Percentiles rank a stretch among this genome's conserved stretches.
Evolutionary conservation across 495 filamentous ascomycete species (phyloP).

Genomic region (Arthonia radiata): DNA sequence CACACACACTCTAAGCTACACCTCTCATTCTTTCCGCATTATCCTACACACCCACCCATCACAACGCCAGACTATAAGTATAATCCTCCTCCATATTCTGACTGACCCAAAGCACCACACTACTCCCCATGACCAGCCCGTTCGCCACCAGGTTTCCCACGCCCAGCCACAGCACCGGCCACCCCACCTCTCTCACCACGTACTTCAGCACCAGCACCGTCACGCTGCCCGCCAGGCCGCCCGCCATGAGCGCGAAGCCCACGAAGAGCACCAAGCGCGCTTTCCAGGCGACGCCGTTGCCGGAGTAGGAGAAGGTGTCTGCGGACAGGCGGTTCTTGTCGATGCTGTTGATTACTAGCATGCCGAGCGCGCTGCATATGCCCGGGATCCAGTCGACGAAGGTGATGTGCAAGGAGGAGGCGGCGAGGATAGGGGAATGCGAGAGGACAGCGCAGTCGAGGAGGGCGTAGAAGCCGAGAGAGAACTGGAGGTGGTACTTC

Average conservation of each 20-base stretch:
- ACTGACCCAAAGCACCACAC: conserved; percentile 73
- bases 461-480: conserved; percentile 87
- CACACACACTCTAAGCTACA: too few relatives aligned
- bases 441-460: conserved; percentile 82
- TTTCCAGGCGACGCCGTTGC: conserved; percentile 83
- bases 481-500: conserved; percentile 77
- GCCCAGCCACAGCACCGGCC: conserved; percentile 76
- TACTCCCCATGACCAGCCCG: conserved; percentile 70
- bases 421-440: conserved; percentile 50
- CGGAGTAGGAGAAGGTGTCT: conserved; percentile 70
- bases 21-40: too few relatives aligned
- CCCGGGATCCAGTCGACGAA: conserved; percentile 98
- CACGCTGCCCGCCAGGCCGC: conserved; percentile 79
- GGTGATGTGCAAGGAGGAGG: conserved; percentile 61
- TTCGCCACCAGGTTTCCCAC: conserved; percentile 83
- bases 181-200: conserved; percentile 49
- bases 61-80: conserved; percentile 81
- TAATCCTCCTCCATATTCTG: conserved; percentile 99
- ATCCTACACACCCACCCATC: too few relatives aligned
- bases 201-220: conserved; percentile 83
- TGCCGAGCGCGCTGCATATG: conserved; percentile 79
- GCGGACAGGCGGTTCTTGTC: conserved; percentile 73
- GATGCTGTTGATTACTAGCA: conserved; percentile 97
- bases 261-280: conserved; percentile 85
- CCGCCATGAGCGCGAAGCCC: conserved; percentile 82